These are phyloP conservation scores for Eucommia ulmoides DNA, from an alignment of 257 asterid species.

Conservation along the genomic window DNA sequence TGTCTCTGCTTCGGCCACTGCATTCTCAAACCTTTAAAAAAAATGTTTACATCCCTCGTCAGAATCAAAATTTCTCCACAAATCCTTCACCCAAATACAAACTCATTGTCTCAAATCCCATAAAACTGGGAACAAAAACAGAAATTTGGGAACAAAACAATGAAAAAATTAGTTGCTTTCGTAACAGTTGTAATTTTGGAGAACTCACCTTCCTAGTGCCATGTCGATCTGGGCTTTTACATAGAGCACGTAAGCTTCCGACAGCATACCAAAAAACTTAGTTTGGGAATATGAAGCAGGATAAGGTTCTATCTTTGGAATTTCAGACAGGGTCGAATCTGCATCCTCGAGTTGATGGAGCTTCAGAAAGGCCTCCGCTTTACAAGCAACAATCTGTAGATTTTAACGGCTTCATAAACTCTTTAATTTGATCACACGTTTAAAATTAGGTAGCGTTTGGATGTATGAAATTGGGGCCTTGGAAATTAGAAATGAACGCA, in stretches of 20 bases:
- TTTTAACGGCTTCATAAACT: neutral
- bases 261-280: neutral
- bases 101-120: no score
- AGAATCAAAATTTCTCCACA: no score
- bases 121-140: no score
- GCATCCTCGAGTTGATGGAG: neutral
- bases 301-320: neutral
- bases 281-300: neutral
- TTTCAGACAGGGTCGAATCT: neutral
- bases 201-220: slow-evolving; percentile 2
- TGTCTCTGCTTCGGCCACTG: neutral
- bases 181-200: neutral
- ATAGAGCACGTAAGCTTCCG: neutral
- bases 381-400: neutral
- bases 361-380: neutral
- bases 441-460: no score
- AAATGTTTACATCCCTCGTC: no score
- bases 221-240: neutral
- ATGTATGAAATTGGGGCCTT: no score
- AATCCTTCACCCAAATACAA: no score
- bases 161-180: no score
- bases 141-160: no score
- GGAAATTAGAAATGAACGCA: no score
- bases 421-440: no score
- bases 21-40: neutral